Percentiles rank a stretch among this genome's conserved stretches.
Evolutionary conservation across 2,329 filamentous ascomycete genomes (phyloP).

Genomic region (Knufia fluminis): DNA sequence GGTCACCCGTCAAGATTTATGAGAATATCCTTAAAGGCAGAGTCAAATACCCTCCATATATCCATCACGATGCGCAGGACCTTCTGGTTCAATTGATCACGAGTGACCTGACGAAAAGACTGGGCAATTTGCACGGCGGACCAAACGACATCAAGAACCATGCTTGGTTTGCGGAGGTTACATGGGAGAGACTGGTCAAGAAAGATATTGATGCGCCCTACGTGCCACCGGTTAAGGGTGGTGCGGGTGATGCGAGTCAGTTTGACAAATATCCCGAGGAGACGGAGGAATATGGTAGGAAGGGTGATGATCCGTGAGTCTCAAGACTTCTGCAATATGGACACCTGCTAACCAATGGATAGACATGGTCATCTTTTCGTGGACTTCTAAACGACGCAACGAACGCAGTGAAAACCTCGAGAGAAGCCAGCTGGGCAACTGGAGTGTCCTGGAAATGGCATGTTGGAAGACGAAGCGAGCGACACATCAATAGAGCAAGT

Average conservation of each 20-base stretch:
- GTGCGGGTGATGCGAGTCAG: constrained; percentile 88
- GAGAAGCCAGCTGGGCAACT: too few species aligned
- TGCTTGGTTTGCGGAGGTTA: constrained; percentile 93
- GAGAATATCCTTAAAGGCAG: constrained; percentile 95
- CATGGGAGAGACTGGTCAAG: constrained; percentile 85
- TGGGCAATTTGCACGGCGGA: constrained; percentile 89
- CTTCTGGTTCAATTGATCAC: constrained; percentile 89
- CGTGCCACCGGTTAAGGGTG: constrained; percentile 87
- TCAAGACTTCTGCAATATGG: not conserved
- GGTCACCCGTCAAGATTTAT: constrained; percentile 97
- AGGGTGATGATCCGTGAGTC: constrained; percentile 77
- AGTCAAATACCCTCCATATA: constrained; percentile 93
- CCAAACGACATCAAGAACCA: constrained; percentile 90
- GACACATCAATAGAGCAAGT: not conserved
- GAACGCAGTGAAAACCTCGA: not conserved
- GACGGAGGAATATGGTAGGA: constrained; percentile 77
- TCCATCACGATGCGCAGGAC: constrained; percentile 89
- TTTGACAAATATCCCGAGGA: constrained; percentile 98
- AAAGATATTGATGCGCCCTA: constrained; percentile 99
- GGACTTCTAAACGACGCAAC: constrained; percentile 51
- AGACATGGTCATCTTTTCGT: constrained; percentile 67
- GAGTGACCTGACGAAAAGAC: constrained; percentile 81
- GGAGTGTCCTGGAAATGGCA: too few species aligned
- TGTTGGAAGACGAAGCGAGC: too few species aligned
- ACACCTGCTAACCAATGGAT: constrained; percentile 11